phyloP scores from a whole-genome alignment of 1,284 basidiomycete species.

The Trichosporon ovoides region DNA sequence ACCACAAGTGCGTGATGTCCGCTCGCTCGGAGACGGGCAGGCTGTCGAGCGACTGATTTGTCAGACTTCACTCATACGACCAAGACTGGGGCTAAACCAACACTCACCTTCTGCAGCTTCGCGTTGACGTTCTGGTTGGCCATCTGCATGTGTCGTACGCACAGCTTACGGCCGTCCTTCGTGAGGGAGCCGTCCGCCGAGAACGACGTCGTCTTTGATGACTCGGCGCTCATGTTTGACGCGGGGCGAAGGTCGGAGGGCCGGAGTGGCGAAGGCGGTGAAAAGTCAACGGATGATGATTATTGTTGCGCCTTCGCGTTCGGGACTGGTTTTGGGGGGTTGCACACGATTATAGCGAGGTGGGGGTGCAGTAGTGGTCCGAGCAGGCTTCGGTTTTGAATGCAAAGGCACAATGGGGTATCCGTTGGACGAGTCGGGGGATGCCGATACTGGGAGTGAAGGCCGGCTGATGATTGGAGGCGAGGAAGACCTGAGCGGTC shows the following conservation, averaged over 20 bases:
- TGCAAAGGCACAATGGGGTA: no score
- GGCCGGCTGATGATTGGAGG: background rate
- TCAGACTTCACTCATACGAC: background rate
- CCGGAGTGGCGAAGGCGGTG: background rate
- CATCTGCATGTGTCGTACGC: slow-evolving; percentile 78
- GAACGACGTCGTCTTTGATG: background rate
- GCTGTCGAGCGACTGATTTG: slow-evolving; percentile 80
- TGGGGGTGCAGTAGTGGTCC: background rate
- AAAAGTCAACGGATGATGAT: background rate
- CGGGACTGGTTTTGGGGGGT: background rate
- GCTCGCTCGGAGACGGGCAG: slow-evolving; percentile 84
- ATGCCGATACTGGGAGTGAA: background rate
- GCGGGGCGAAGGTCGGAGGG: background rate
- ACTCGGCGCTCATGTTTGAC: slow-evolving; percentile 1
- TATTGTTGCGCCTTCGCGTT: background rate
- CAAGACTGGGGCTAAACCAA: no score
- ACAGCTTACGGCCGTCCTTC: slow-evolving; percentile 43
- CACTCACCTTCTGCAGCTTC: slow-evolving; percentile 81
- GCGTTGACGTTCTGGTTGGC: slow-evolving; percentile 92
- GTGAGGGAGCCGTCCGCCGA: slow-evolving; percentile 3
- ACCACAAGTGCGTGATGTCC: slow-evolving; percentile 90
- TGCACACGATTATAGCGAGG: background rate
- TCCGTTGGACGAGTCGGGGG: background rate
- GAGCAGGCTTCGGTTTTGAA: no score
- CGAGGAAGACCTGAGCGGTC: background rate